Evolutionary conservation across 73 alveolate species (phyloP).

Genomic region (Blepharisma japonicum): DNA sequence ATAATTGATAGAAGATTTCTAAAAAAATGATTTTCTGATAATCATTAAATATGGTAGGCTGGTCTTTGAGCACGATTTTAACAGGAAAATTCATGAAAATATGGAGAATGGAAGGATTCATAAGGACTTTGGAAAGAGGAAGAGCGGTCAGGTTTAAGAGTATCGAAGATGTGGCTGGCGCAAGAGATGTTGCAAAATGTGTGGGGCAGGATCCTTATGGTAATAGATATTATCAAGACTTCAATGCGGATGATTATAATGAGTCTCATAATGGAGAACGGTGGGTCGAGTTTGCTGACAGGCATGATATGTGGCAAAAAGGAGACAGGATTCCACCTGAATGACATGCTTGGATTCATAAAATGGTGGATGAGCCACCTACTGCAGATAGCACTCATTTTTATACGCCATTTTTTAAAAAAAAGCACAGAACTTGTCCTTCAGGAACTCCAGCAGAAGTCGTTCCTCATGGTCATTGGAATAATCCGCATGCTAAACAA

Average conservation of each 20-base stretch:
- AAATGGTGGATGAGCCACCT: conserved; percentile 62
- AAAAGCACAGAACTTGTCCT: conserved; percentile 57
- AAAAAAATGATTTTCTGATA: too few relatives aligned
- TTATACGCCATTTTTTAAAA: conserved; percentile 58
- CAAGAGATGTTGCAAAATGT: conserved; percentile 53
- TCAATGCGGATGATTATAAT: conserved; percentile 53
- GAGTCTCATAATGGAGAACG: conserved; percentile 37
- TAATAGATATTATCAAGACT: conserved; percentile 67
- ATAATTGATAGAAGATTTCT: too few relatives aligned
- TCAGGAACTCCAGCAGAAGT: conserved; percentile 36
- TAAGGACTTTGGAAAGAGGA: conserved; percentile 65
- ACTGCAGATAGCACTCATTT: conserved; percentile 54
- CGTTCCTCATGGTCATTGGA: conserved; percentile 35
- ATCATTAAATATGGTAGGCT: conserved; percentile 10
- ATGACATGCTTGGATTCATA: conserved; percentile 76
- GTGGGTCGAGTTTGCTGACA: conserved; percentile 76
- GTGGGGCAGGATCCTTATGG: conserved; percentile 69
- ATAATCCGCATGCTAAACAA: conserved; percentile 35
- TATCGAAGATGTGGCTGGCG: conserved; percentile 65
- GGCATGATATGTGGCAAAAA: conserved; percentile 41
- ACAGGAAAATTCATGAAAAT: conserved; percentile 63
- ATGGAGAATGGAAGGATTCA: conserved; percentile 64
- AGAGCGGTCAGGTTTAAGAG: conserved; percentile 44
- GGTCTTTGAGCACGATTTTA: conserved; percentile 32
- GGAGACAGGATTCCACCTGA: conserved; percentile 62